Evolutionary conservation across 2,329 filamentous ascomycete genomes (phyloP).

Genomic region (Xylaria sp.): DNA sequence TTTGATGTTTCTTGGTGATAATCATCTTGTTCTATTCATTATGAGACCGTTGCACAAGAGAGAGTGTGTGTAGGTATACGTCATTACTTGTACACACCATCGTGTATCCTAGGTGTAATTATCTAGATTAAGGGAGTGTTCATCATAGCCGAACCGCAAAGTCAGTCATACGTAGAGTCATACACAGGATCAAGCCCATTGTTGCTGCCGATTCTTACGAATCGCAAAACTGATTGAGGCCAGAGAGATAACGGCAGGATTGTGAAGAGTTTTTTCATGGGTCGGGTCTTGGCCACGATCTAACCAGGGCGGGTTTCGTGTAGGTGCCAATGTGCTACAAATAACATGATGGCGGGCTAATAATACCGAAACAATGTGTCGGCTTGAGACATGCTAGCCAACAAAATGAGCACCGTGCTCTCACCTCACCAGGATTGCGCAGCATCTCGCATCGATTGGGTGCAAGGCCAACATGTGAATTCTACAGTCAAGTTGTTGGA

Average conservation of each 20-base stretch:
- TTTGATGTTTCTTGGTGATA: constrained; percentile 5
- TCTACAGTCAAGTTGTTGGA: not conserved
- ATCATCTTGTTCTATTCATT: constrained; percentile 3
- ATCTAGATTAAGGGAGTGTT: not conserved
- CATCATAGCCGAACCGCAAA: not conserved
- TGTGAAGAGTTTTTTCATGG: constrained; percentile 6
- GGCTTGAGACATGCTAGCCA: constrained; percentile 33
- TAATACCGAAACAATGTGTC: constrained; percentile 44
- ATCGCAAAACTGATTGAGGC: not conserved
- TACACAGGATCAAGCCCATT: not conserved
- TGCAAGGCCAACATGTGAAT: constrained; percentile 2
- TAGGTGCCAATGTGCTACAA: constrained; percentile 31
- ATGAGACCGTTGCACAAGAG: constrained; percentile 12
- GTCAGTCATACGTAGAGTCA: not conserved
- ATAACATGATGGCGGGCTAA: constrained; percentile 43
- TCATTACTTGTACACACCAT: constrained; percentile 1
- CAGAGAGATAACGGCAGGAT: constrained; percentile 3
- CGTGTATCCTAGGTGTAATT: constrained; percentile 1
- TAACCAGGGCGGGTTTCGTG: constrained; percentile 32
- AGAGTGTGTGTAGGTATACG: not conserved
- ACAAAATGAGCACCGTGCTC: constrained; percentile 14
- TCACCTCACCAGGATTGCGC: constrained; percentile 17
- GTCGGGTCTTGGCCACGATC: constrained; percentile 7
- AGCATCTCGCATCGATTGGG: constrained; percentile 1
- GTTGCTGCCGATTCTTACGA: not conserved